Evolutionary conservation across 192 early-diverging fungal species (phyloP).

Genomic region (Umbelopsis ramanniana): DNA sequence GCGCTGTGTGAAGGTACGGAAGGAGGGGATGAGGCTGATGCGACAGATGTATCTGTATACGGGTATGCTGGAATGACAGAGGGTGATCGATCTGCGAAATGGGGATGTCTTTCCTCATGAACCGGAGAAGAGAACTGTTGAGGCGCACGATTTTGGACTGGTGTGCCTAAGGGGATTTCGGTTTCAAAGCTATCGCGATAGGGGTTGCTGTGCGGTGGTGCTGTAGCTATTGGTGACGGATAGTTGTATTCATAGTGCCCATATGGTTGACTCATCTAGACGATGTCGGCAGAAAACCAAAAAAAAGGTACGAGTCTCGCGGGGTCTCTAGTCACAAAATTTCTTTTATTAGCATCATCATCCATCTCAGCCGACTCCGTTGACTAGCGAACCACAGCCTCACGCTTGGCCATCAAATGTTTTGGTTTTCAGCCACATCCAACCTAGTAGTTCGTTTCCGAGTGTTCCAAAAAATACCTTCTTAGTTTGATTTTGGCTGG

Average conservation of each 20-base stretch:
- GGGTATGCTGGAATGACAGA: slow-evolving; percentile 9
- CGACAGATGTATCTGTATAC: not conserved
- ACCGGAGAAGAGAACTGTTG: not conserved
- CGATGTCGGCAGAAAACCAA: no score
- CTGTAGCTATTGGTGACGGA: not conserved
- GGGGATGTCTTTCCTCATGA: not conserved
- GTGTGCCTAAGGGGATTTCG: slow-evolving; percentile 11
- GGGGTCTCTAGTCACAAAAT: not conserved
- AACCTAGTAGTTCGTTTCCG: no score
- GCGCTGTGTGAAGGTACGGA: not conserved
- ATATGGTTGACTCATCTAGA: slow-evolving; percentile 7
- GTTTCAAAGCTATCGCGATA: slow-evolving; percentile 21
- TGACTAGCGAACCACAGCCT: no score
- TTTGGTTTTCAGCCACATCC: no score
- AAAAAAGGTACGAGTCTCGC: not conserved
- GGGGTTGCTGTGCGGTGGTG: not conserved
- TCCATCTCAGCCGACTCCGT: no score
- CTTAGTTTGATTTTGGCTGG: no score
- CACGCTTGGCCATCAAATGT: no score
- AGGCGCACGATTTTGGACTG: not conserved
- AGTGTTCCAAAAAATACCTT: not conserved
- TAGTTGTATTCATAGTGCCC: slow-evolving; percentile 6
- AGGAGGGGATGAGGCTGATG: not conserved
- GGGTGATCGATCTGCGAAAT: slow-evolving; percentile 10
- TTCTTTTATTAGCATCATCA: no score